These are phyloP conservation scores for Silene uniflora DNA, from an alignment of 148 eudicot species.

Conservation along the genomic window DNA sequence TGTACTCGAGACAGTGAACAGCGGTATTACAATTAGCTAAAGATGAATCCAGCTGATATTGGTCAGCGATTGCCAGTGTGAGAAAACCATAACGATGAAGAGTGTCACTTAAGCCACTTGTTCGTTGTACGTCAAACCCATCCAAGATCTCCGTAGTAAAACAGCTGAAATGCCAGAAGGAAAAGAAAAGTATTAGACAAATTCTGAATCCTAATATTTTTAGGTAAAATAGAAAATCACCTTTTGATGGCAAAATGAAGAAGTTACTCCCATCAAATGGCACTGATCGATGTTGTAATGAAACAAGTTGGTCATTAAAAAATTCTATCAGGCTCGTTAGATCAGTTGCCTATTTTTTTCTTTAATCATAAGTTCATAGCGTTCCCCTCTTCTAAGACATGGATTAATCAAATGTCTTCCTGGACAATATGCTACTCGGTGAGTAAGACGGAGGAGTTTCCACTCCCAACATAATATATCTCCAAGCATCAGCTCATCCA, in stretches of 20 bases:
- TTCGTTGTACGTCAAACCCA: conserved; percentile 89
- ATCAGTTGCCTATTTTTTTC: too few species aligned
- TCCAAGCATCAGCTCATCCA: too few species aligned
- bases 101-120: conserved; percentile 80
- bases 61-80: conserved; percentile 54
- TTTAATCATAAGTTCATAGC: too few species aligned
- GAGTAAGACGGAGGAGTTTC: too few species aligned
- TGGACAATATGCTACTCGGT: too few species aligned
- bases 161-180: conserved; percentile 50
- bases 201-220: neutral
- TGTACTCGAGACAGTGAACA: conserved; percentile 42
- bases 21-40: conserved; percentile 24
- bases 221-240: neutral
- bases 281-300: too few species aligned
- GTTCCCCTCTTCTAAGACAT: too few species aligned
- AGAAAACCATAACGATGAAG: conserved; percentile 68
- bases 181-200: conserved; percentile 2
- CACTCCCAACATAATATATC: too few species aligned
- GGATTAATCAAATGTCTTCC: too few species aligned
- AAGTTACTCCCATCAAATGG: too few species aligned
- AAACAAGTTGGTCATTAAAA: too few species aligned
- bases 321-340: too few species aligned
- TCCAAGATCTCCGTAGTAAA: conserved; percentile 93
- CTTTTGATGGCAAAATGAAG: neutral
- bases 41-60: conserved; percentile 36